phyloP scores from a whole-genome alignment of 2,329 filamentous ascomycete species.

The Diaporthe citrichinensis region DNA sequence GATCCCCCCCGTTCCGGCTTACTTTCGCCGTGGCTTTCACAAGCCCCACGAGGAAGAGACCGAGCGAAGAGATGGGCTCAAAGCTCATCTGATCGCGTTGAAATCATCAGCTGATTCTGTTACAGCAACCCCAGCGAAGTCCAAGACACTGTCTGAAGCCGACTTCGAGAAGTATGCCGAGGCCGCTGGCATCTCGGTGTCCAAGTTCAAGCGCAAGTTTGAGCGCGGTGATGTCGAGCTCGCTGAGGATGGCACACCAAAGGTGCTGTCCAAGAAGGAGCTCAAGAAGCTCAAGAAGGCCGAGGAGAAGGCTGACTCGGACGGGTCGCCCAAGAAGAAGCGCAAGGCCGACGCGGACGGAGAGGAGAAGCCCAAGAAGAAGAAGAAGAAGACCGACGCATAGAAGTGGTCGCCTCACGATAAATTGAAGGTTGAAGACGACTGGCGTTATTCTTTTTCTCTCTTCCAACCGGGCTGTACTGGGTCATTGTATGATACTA shows the following conservation, averaged over 20 bases:
- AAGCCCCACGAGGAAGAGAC: constrained; percentile 56
- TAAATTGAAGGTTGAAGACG: neutral
- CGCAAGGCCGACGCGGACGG: constrained; percentile 77
- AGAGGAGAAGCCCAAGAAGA: constrained; percentile 72
- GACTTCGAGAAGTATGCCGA: constrained; percentile 74
- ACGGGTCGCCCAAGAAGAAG: constrained; percentile 73
- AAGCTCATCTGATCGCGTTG: constrained; percentile 55
- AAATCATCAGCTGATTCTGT: constrained; percentile 10
- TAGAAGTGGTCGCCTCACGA: constrained; percentile 12
- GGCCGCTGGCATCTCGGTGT: constrained; percentile 77
- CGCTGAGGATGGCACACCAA: constrained; percentile 74
- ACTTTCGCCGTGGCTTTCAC: constrained; percentile 37
- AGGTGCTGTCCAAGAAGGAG: constrained; percentile 81
- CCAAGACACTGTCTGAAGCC: constrained; percentile 65
- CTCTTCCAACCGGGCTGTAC: constrained; percentile 29
- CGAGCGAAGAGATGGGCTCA: constrained; percentile 48
- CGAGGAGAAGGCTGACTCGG: constrained; percentile 66
- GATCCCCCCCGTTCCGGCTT: neutral
- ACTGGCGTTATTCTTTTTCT: constrained; percentile 10
- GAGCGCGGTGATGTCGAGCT: constrained; percentile 82
- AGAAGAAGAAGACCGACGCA: constrained; percentile 49
- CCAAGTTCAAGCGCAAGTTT: constrained; percentile 84
- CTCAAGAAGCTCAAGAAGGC: constrained; percentile 79
- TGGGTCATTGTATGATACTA: constrained; percentile 39
- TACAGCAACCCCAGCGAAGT: constrained; percentile 50